Conservation (phyloP, 2,329 filamentous ascomycete genomes). For the Colletotrichum caudatum region DNA sequence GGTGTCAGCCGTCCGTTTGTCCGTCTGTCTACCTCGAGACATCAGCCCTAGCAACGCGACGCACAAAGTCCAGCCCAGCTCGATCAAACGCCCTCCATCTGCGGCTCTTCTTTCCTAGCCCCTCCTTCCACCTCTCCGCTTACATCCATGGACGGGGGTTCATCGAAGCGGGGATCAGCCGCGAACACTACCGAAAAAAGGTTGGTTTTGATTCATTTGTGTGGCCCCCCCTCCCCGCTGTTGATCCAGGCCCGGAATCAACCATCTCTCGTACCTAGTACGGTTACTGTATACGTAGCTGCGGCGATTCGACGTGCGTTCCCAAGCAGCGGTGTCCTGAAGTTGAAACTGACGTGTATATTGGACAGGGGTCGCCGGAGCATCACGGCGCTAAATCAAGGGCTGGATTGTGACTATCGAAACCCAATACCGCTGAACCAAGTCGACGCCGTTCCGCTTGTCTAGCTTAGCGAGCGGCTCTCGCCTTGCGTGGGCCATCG, state of each 20-base stretch:
- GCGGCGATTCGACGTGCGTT: constrained; percentile 26
- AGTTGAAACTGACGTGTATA: constrained; percentile 42
- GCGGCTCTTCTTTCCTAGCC: constrained; percentile 33
- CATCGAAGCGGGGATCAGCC: constrained; percentile 29
- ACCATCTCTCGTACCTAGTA: constrained; percentile 12
- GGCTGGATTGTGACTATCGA: constrained; percentile 11
- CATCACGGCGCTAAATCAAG: constrained; percentile 30
- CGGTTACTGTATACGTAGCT: neutral
- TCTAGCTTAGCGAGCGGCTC: constrained; percentile 41
- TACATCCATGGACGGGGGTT: neutral
- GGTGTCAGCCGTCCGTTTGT: neutral
- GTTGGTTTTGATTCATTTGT: neutral
- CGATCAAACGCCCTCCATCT: constrained; percentile 17
- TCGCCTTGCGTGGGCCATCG: constrained; percentile 26
- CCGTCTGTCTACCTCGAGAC: neutral
- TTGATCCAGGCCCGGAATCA: constrained; percentile 27
- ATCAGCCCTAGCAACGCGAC: neutral
- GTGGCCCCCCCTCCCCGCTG: neutral
- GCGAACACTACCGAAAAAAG: constrained; percentile 25
- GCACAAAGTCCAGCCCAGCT: constrained; percentile 3
- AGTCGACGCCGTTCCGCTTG: constrained; percentile 35
- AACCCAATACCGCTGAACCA: constrained; percentile 9
- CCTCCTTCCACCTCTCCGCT: neutral
- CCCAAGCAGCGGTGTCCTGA: constrained; percentile 39
- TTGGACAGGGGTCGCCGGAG: constrained; percentile 28